Percentiles rank a stretch among this genome's conserved stretches.
phyloP scores from a whole-genome alignment of 495 filamentous ascomycete genomes.

The Penicillium cataractarum region DNA sequence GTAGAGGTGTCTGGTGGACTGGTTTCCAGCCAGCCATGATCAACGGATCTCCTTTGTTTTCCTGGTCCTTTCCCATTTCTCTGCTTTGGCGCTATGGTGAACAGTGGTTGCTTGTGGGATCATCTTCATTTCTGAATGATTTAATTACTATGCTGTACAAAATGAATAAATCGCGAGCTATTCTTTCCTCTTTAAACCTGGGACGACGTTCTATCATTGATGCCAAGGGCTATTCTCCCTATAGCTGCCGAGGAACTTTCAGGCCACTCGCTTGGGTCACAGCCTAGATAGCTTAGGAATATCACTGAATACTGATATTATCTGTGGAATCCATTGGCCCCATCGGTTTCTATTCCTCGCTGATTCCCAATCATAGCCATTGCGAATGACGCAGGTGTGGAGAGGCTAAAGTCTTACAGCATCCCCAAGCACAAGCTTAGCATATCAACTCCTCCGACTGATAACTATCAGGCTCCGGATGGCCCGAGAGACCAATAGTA shows the following conservation, averaged over 20 bases:
- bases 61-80: background rate
- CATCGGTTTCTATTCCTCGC: no score
- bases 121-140: conserved; percentile 4
- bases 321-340: no score
- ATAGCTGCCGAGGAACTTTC: no score
- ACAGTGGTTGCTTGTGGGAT: conserved; percentile 12
- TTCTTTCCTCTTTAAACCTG: no score
- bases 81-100: conserved; percentile 1
- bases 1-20: background rate
- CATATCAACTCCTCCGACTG: background rate
- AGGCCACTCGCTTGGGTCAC: no score
- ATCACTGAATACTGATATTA: no score
- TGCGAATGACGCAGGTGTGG: background rate
- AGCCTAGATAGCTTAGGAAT: no score
- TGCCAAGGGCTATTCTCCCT: no score
- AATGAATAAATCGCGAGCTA: background rate
- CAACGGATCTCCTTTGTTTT: background rate
- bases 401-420: background rate
- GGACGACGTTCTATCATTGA: no score
- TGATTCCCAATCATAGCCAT: no score
- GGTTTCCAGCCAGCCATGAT: background rate
- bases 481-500: background rate
- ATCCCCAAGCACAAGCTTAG: background rate
- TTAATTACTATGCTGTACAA: background rate
- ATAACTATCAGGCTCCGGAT: background rate